Evolutionary conservation across 148 eudicot species (phyloP).

Genomic region (Persicaria tinctoria): DNA sequence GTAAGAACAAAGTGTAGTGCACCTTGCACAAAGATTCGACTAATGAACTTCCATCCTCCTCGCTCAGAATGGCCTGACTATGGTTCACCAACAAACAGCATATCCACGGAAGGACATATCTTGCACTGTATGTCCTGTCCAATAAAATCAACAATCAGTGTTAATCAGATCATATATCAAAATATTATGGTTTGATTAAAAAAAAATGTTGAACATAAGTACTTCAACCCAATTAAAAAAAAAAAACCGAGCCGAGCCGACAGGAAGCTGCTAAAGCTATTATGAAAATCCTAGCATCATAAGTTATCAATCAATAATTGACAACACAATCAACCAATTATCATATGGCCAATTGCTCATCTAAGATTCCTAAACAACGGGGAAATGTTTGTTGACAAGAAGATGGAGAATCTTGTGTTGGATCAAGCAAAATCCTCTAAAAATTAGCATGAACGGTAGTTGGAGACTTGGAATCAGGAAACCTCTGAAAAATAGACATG

Average conservation of each 20-base stretch:
- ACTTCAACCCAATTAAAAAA: not conserved
- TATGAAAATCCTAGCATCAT: not conserved
- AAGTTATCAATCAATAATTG: not conserved
- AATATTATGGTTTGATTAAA: not conserved
- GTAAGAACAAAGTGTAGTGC: not conserved
- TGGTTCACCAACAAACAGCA: slow-evolving; percentile 59
- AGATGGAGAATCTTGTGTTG: no score
- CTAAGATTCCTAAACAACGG: not conserved
- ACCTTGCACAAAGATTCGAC: slow-evolving; percentile 68
- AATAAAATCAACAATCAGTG: slow-evolving; percentile 11
- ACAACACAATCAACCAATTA: not conserved
- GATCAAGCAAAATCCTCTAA: not conserved
- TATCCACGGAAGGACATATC: slow-evolving; percentile 84
- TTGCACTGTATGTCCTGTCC: slow-evolving; percentile 54
- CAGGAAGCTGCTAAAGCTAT: not conserved
- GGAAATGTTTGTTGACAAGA: not conserved
- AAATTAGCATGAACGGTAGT: not conserved
- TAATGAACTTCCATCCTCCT: slow-evolving; percentile 45
- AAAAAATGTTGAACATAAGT: not conserved
- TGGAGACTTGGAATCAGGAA: not conserved
- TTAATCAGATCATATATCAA: not conserved
- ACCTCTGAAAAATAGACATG: not conserved
- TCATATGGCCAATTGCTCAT: not conserved
- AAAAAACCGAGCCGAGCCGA: not conserved
- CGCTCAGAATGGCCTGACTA: slow-evolving; percentile 37